Conservation (phyloP, 1,284 basidiomycete species). For the Sporisorium exsertum region DNA sequence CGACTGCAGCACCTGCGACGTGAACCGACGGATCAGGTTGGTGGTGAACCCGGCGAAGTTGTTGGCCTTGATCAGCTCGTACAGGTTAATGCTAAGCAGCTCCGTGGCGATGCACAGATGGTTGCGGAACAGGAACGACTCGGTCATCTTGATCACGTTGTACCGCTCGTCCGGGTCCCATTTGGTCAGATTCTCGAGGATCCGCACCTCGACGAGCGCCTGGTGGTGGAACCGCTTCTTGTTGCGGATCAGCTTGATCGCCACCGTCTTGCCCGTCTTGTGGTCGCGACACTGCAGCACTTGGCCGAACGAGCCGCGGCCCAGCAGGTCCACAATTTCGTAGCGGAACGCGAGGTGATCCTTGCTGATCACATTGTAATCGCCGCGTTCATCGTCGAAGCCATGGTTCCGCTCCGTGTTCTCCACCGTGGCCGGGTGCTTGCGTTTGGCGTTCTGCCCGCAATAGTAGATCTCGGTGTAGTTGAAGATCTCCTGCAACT, state of each 20-base stretch:
- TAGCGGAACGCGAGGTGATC: constrained; percentile 98
- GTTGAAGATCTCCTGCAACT: constrained; percentile 90
- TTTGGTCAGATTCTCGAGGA: constrained; percentile 93
- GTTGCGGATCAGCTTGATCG: constrained; percentile 99
- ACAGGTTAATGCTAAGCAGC: constrained; percentile 96
- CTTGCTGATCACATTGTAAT: constrained; percentile 88
- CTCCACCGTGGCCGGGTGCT: constrained; percentile 72
- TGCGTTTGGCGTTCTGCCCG: constrained; percentile 72
- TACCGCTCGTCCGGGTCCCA: constrained; percentile 98
- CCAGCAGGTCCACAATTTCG: constrained; percentile 89
- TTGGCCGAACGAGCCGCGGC: constrained; percentile 98
- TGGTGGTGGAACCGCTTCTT: constrained; percentile 99
- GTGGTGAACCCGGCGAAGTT: constrained; percentile 97
- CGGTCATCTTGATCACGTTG: constrained; percentile 97
- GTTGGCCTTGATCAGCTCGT: constrained; percentile 99
- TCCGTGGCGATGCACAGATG: constrained; percentile 99
- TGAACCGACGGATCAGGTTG: constrained; percentile 92
- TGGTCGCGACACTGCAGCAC: constrained; percentile 96
- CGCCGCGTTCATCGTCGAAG: constrained; percentile 97
- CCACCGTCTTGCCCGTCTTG: constrained; percentile 93
- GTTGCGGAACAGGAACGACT: constrained; percentile 97
- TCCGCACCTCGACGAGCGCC: constrained; percentile 97
- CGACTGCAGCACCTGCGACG: constrained; percentile 91
- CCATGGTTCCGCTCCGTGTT: constrained; percentile 88
- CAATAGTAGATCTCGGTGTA: constrained; percentile 86